Evolutionary conservation across 805 yeast species (phyloP), one percentile per base, ranked within the genome.

Genomic region (Saccharomyces kudriavzevii): DNA sequence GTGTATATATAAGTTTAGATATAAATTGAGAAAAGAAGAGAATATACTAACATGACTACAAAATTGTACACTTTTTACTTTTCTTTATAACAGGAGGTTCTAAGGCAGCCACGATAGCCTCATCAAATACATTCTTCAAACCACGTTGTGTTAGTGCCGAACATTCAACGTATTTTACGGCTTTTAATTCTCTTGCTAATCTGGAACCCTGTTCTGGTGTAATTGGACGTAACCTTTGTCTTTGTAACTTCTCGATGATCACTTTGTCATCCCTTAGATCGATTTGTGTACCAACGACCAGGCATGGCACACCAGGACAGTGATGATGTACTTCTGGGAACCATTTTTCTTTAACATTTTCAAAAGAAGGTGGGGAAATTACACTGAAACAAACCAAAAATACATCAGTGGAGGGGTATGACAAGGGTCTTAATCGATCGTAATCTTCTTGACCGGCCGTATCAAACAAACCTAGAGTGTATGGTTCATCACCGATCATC

Each of bases 371-470:
- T 31, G 98, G 99, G 13, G 96, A 90, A 61, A 95, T 91, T 56
- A 94, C 97, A 40, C 96, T 86, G 74, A 94, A 92, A 74, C 99
- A 94, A 55, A 92, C 96, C 62, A 92, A 77, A 69, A 92, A 92
- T 48, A 92, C 97, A 72, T 92, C 99, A 4, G 99, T 94, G 52
- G 96, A 94, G 17, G 99, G 98, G 72, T 92, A 92, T 54, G 96
- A 86, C 64, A 94, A 80, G 8, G 99, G 99, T 75, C 99, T 87
- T 68, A 92, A 77, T 69, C 99, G 83, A 76, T 92, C 99, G 72
- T 94, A 92, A 77, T 92, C 99, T 80, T 92, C 99, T 77, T 92
- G 99, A 51, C 99, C 99, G 28, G 99, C 99, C 35, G 99, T 92
- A 76, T 92, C 99, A 68, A 94, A 92, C 57, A 92, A 77, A n/a